Conservation (phyloP, 1,284 basidiomycete genomes). For the Coniferiporia sulphurascens region DNA sequence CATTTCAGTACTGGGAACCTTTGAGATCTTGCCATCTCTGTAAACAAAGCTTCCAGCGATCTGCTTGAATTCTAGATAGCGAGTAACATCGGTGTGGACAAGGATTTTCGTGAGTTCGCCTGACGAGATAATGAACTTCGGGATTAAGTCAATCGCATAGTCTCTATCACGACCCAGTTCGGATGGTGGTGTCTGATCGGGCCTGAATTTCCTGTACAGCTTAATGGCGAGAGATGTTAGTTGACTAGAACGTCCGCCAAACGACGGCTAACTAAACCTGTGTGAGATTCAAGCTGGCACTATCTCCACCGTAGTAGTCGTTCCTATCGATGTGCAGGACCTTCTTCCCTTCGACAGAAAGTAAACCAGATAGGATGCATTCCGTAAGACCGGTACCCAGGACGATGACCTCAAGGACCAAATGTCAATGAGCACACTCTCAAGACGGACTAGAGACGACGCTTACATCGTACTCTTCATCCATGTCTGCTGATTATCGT, state of each 20-base stretch:
- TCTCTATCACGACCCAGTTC: conserved; percentile 92
- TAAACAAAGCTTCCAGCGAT: conserved; percentile 98
- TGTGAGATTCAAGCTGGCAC: conserved; percentile 94
- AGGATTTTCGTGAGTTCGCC: conserved; percentile 98
- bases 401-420: conserved; percentile 70
- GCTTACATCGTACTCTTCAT: conserved; percentile 85
- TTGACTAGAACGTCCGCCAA: conserved; percentile 15
- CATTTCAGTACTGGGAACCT: conserved; percentile 97
- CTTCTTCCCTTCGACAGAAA: conserved; percentile 99
- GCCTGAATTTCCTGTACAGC: conserved; percentile 96
- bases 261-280: conserved; percentile 55
- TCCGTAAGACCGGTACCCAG: conserved; percentile 97
- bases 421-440: conserved; percentile 20
- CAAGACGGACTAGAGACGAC: conserved; percentile 11
- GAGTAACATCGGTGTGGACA: conserved; percentile 97
- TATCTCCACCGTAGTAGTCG: conserved; percentile 98
- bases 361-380: conserved; percentile 93
- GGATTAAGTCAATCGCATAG: conserved; percentile 93
- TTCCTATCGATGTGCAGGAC: conserved; percentile 99
- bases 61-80: conserved; percentile 99
- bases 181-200: conserved; percentile 61
- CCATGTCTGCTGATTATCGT: conserved; percentile 38
- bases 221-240: conserved; percentile 31
- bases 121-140: conserved; percentile 97
- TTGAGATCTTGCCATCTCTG: conserved; percentile 94